phyloP scores from a whole-genome alignment of 371 early-diverging fungal species.

The Coemansia sp. region DNA sequence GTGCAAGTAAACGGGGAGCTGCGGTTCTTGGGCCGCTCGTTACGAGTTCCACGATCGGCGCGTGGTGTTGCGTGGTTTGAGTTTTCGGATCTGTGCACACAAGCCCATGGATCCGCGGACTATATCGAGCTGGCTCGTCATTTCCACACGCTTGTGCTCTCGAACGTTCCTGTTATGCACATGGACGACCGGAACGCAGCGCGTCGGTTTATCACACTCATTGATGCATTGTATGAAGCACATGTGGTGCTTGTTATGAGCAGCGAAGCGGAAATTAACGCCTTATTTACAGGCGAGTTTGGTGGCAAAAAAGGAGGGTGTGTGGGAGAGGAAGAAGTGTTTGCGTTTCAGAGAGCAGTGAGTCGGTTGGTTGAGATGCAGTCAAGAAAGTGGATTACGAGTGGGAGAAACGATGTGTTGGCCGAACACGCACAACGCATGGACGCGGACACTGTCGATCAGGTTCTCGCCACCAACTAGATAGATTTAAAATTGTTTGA shows the following conservation, averaged over 20 bases:
- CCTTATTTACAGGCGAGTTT: constrained; percentile 79
- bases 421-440: constrained; percentile 34
- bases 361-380: constrained; percentile 88
- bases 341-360: constrained; percentile 92
- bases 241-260: constrained; percentile 65
- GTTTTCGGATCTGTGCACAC: constrained; percentile 81
- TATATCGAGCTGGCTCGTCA: constrained; percentile 75
- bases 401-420: constrained; percentile 24
- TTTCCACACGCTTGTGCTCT: constrained; percentile 75
- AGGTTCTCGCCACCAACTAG: no score
- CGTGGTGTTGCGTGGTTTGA: constrained; percentile 71
- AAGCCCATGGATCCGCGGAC: constrained; percentile 84
- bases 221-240: constrained; percentile 90
- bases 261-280: constrained; percentile 64
- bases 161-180: constrained; percentile 82
- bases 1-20: constrained; percentile 37
- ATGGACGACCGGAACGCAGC: constrained; percentile 81
- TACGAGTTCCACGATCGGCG: constrained; percentile 63
- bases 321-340: constrained; percentile 88
- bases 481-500: no score
- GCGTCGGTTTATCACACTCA: constrained; percentile 88
- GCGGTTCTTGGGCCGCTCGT: constrained; percentile 70
- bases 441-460: not conserved
- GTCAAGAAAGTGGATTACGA: constrained; percentile 37
- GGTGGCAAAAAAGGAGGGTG: constrained; percentile 56